These are phyloP conservation scores for Gymnopilus dilepis DNA, from an alignment of 768 basidiomycete genomes.

Conservation along the genomic window DNA sequence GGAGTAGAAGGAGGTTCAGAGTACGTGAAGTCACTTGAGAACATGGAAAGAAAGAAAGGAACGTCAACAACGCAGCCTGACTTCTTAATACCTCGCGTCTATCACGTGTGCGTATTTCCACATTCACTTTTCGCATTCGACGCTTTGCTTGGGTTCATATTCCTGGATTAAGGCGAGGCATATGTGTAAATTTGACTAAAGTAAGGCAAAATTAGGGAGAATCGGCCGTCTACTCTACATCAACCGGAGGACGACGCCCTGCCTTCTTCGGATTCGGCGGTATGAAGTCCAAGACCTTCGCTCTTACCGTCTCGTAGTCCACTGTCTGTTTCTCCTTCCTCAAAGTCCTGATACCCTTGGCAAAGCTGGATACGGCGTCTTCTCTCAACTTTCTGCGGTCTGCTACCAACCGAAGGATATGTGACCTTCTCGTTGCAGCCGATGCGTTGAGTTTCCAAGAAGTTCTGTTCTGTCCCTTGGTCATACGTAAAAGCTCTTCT, in stretches of 20 bases:
- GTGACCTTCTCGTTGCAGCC: slow-evolving; percentile 49
- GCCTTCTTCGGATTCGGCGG: not conserved
- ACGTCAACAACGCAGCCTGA: not conserved
- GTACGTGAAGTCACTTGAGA: slow-evolving; percentile 17
- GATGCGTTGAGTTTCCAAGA: slow-evolving; percentile 49
- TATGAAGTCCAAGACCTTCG: slow-evolving; percentile 15
- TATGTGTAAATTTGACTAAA: not conserved
- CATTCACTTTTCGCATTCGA: too few relatives aligned
- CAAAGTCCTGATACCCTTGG: slow-evolving; percentile 39
- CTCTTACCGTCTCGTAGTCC: slow-evolving; percentile 26
- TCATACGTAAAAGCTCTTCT: slow-evolving; percentile 43
- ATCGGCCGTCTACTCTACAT: not conserved
- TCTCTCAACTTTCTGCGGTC: slow-evolving; percentile 49
- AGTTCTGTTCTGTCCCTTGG: slow-evolving; percentile 43
- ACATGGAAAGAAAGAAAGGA: slow-evolving; percentile 28
- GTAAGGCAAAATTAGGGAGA: not conserved
- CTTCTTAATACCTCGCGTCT: not conserved
- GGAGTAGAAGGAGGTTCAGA: slow-evolving; percentile 37
- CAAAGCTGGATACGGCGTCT: slow-evolving; percentile 40
- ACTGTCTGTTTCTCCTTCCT: slow-evolving; percentile 36
- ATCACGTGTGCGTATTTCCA: not conserved
- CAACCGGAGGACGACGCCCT: not conserved
- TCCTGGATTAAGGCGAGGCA: too few relatives aligned
- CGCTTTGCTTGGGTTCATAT: too few relatives aligned
- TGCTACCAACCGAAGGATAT: slow-evolving; percentile 48